Conservation (phyloP, 495 filamentous ascomycete genomes). For the Aspergillus homomorphus region DNA sequence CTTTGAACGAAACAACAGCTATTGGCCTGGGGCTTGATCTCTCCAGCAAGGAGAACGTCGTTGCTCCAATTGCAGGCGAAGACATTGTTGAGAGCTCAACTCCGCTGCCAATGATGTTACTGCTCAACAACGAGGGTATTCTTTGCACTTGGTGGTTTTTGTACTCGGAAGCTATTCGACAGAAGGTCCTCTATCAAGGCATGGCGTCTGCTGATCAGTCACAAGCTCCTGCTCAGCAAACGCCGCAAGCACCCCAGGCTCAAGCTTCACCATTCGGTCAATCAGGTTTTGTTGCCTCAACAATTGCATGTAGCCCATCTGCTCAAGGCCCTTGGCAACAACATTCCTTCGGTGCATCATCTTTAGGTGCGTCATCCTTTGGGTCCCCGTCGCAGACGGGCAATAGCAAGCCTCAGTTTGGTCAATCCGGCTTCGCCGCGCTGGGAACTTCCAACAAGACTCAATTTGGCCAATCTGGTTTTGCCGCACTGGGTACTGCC, state of each 20-base stretch:
- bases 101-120: constrained; percentile 81
- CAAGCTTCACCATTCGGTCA: constrained; percentile 38
- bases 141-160: constrained; percentile 86
- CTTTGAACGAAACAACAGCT: constrained; percentile 66
- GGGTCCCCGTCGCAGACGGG: constrained; percentile 32
- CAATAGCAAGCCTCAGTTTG: constrained; percentile 23
- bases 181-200: constrained; percentile 67
- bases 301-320: constrained; percentile 38
- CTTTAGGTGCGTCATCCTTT: constrained; percentile 23
- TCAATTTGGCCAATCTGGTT: constrained; percentile 40
- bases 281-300: constrained; percentile 38
- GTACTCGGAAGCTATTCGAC: constrained; percentile 79
- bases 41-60: constrained; percentile 73
- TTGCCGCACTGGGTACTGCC: constrained; percentile 44
- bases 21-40: constrained; percentile 83
- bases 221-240: constrained; percentile 19
- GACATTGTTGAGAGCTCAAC: constrained; percentile 70
- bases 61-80: constrained; percentile 72
- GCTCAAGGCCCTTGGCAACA: constrained; percentile 21
- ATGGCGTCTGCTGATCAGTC: constrained; percentile 49
- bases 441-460: constrained; percentile 21
- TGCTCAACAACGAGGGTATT: constrained; percentile 86
- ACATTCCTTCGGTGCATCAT: constrained; percentile 31
- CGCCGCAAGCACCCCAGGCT: constrained; percentile 23
- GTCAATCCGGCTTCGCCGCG: constrained; percentile 48